phyloP scores from a whole-genome alignment of 805 yeast genomes.

The Kodamaea leandrae region DNA sequence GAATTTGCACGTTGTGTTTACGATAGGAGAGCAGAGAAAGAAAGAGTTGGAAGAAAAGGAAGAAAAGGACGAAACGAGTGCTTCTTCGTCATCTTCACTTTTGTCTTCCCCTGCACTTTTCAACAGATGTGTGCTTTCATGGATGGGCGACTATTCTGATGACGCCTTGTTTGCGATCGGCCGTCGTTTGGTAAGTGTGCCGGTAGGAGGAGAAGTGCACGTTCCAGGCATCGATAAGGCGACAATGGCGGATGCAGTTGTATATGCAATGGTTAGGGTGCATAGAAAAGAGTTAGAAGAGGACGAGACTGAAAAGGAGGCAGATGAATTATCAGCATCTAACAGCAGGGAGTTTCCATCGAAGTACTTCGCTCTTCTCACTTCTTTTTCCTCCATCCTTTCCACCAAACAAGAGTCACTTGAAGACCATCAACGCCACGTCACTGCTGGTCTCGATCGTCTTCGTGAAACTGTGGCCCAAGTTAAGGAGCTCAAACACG shows the following conservation, averaged over 20 bases:
- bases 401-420: slow-evolving; percentile 44
- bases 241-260: slow-evolving; percentile 43
- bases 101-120: slow-evolving; percentile 84
- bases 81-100: slow-evolving; percentile 66
- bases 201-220: not conserved
- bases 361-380: slow-evolving; percentile 50
- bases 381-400: slow-evolving; percentile 44
- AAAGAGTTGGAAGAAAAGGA: not conserved
- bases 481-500: slow-evolving; percentile 57
- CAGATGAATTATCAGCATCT: not conserved
- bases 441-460: slow-evolving; percentile 69
- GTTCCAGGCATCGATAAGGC: not conserved
- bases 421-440: slow-evolving; percentile 68
- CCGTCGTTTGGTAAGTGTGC: slow-evolving; percentile 25
- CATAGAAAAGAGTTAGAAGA: too few species aligned
- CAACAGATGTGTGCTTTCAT: slow-evolving; percentile 82
- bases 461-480: slow-evolving; percentile 73
- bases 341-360: slow-evolving; percentile 43
- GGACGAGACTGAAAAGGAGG: too few species aligned
- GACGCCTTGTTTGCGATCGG: slow-evolving; percentile 52
- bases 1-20: slow-evolving; percentile 81
- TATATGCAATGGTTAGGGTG: slow-evolving; percentile 45
- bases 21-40: slow-evolving; percentile 47
- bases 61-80: slow-evolving; percentile 9
- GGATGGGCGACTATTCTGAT: slow-evolving; percentile 84